phyloP scores from a whole-genome alignment of 352 stramenopile species.

The Globisporangium polare region DNA sequence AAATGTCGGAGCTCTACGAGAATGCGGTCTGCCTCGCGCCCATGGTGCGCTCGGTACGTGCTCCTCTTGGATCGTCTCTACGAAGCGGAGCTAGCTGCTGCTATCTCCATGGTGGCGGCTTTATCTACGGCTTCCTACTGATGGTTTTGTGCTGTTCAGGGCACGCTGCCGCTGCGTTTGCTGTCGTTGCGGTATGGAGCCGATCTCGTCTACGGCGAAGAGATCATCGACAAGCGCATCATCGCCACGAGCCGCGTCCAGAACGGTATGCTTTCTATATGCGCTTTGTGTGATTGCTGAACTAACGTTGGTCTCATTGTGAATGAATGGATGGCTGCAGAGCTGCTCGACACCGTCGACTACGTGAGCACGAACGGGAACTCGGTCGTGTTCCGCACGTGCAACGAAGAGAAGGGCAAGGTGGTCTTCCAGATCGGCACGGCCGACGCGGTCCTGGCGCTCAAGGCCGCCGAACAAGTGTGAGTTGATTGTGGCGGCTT shows the following conservation, averaged over 20 bases:
- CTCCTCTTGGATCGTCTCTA: neutral
- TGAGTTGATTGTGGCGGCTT: slow-evolving; percentile 24
- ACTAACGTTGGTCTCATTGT: neutral
- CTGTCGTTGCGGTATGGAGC: slow-evolving; percentile 91
- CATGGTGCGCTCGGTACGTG: slow-evolving; percentile 92
- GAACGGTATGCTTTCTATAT: slow-evolving; percentile 44
- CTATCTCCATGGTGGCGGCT: too few relatives aligned
- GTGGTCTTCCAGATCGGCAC: slow-evolving; percentile 91
- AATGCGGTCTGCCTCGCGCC: slow-evolving; percentile 85
- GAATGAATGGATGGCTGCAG: slow-evolving; percentile 19
- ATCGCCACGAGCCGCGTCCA: slow-evolving; percentile 71
- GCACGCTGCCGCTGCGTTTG: slow-evolving; percentile 89
- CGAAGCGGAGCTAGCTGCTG: neutral
- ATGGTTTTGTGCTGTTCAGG: slow-evolving; percentile 29
- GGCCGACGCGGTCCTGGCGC: slow-evolving; percentile 62
- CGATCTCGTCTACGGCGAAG: slow-evolving; percentile 92
- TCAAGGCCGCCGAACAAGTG: slow-evolving; percentile 75
- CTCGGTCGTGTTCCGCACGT: slow-evolving; percentile 87
- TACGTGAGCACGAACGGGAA: slow-evolving; percentile 85
- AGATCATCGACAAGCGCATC: slow-evolving; percentile 95
- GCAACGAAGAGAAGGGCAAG: slow-evolving; percentile 66
- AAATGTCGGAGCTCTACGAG: slow-evolving; percentile 53
- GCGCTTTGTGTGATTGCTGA: neutral
- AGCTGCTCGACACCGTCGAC: slow-evolving; percentile 84
- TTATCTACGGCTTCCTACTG: neutral